Conservation (phyloP, 1,284 basidiomycete genomes). For the Chalciporus sp. region DNA sequence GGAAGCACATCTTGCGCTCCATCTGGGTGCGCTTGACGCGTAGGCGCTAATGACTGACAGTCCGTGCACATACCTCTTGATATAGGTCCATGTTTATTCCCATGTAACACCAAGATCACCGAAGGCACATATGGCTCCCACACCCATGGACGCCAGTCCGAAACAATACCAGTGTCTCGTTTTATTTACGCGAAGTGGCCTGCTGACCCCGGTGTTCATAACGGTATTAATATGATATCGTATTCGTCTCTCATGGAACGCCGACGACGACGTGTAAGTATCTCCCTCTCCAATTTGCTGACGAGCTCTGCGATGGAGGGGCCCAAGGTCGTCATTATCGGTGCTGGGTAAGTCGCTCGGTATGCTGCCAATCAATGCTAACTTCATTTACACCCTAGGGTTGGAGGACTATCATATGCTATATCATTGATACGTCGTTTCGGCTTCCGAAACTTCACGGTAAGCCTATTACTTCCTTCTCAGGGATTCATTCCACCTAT, state of each 20-base stretch:
- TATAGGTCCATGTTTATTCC: background rate
- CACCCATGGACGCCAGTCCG: background rate
- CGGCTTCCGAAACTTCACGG: constrained; percentile 26
- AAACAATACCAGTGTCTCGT: background rate
- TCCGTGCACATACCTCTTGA: background rate
- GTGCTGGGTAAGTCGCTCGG: constrained; percentile 25
- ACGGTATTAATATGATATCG: constrained; percentile 8
- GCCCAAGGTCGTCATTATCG: constrained; percentile 24
- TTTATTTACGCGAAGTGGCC: constrained; percentile 3
- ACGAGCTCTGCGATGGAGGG: constrained; percentile 9
- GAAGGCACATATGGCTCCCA: background rate
- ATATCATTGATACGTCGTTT: constrained; percentile 24
- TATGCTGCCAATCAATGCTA: background rate
- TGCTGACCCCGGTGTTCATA: background rate
- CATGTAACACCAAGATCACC: background rate
- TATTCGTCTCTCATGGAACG: background rate
- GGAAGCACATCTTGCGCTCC: too few relatives aligned
- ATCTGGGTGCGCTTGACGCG: too few relatives aligned
- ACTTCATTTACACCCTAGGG: constrained; percentile 13
- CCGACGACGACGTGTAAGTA: background rate
- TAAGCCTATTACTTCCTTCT: background rate
- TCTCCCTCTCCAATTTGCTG: background rate
- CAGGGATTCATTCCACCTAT: background rate
- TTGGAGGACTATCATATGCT: constrained; percentile 28
- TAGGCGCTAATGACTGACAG: background rate